phyloP scores from a whole-genome alignment of 1,139 yeast species.

The Nakaseomyces nivariensis region DNA sequence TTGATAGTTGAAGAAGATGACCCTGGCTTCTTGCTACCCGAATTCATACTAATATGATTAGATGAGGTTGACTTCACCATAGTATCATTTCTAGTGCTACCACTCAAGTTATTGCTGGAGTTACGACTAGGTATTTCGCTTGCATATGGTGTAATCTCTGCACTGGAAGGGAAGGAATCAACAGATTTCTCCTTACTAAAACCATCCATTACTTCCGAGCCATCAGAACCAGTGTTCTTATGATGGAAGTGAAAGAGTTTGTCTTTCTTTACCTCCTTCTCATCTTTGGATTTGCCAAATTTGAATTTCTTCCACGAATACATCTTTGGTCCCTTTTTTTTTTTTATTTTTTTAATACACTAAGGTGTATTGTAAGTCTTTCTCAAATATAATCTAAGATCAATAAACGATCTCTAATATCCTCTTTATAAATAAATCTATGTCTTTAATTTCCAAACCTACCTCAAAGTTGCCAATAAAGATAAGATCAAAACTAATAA shows the following conservation, averaged over 20 bases:
- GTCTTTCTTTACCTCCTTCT: slow-evolving; percentile 18
- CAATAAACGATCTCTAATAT: too few species aligned
- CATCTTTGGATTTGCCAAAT: slow-evolving; percentile 27
- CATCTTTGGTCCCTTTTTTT: slow-evolving; percentile 9
- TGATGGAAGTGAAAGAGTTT: slow-evolving; percentile 14
- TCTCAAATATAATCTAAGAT: too few species aligned
- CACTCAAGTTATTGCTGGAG: not conserved
- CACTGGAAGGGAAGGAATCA: not conserved
- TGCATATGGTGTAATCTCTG: slow-evolving; percentile 2
- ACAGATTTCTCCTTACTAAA: slow-evolving; percentile 1
- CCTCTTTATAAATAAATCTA: too few species aligned
- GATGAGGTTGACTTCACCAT: slow-evolving; percentile 6
- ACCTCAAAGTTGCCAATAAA: too few species aligned
- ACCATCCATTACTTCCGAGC: not conserved
- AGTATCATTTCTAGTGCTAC: slow-evolving; percentile 5
- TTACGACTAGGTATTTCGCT: not conserved
- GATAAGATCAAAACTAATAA: too few species aligned
- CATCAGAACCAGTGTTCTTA: slow-evolving; percentile 6
- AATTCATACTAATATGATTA: not conserved
- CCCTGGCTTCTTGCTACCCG: not conserved
- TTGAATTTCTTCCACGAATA: slow-evolving; percentile 26
- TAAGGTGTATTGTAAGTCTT: too few species aligned
- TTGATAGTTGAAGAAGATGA: slow-evolving; percentile 1
- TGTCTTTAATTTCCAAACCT: too few species aligned
- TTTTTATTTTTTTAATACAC: not conserved